Evolutionary conservation across 2,329 filamentous ascomycete genomes (phyloP).

Genomic region (Ascocoryne sarcoides): DNA sequence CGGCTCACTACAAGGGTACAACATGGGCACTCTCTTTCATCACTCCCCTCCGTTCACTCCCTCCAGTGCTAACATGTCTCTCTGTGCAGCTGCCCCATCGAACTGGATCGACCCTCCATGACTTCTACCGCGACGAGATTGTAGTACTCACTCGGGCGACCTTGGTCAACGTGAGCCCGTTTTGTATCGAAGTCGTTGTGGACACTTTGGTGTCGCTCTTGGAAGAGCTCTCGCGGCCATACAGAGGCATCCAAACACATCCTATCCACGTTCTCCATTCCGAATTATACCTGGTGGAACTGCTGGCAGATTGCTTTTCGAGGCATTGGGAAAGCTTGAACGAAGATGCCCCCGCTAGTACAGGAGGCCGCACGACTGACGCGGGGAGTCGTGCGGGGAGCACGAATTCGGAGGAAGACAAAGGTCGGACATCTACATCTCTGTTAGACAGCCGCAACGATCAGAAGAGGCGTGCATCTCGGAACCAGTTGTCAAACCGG

Average conservation of each 20-base stretch:
- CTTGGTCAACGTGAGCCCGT: conserved; percentile 50
- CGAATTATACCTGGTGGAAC: conserved; percentile 53
- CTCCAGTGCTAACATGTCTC: conserved; percentile 6
- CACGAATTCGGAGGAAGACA: background rate
- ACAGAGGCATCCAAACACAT: conserved; percentile 41
- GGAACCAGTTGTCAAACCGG: conserved; percentile 18
- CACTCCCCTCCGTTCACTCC: conserved; percentile 1
- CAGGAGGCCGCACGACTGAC: conserved; percentile 16
- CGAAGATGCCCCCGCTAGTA: conserved; percentile 12
- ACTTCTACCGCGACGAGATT: conserved; percentile 52
- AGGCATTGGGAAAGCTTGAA: conserved; percentile 47
- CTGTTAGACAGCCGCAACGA: conserved; percentile 3
- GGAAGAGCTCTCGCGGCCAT: conserved; percentile 49
- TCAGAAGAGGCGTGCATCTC: conserved; percentile 20
- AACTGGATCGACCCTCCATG: conserved; percentile 47
- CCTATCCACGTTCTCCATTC: conserved; percentile 54
- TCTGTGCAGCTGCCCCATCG: conserved; percentile 49
- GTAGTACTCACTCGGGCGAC: conserved; percentile 52
- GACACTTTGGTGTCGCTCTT: conserved; percentile 48
- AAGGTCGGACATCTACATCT: background rate
- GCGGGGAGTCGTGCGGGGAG: conserved; percentile 14
- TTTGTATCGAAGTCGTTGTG: conserved; percentile 44
- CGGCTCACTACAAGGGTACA: conserved; percentile 53
- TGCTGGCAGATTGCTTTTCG: conserved; percentile 57
- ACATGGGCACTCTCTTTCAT: conserved; percentile 2